Percentiles rank a stretch among this genome's conserved stretches.
Evolutionary conservation across 352 stramenopile species (phyloP).

Genomic region (Globisporangium lucens): DNA sequence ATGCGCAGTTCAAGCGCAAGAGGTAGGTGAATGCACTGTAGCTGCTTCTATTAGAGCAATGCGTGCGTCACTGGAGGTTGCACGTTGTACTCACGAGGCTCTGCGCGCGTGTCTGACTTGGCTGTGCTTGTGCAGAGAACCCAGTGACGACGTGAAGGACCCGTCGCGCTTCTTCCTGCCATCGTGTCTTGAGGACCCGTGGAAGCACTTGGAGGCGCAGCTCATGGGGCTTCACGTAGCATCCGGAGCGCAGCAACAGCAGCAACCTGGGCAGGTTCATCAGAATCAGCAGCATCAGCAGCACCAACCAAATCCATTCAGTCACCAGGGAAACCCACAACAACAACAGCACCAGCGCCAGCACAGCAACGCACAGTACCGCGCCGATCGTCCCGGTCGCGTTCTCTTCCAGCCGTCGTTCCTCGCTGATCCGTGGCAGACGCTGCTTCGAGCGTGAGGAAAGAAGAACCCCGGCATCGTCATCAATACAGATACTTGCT

Average conservation of each 20-base stretch:
- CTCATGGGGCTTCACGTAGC: not conserved
- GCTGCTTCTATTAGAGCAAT: not conserved
- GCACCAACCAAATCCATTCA: slow-evolving; percentile 10
- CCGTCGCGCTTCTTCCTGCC: slow-evolving; percentile 55
- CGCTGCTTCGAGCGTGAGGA: slow-evolving; percentile 3
- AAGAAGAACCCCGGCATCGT: not conserved
- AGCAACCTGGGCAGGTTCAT: not conserved
- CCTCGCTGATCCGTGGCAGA: slow-evolving; percentile 56
- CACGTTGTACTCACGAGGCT: not conserved
- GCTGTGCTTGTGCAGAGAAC: slow-evolving; percentile 18
- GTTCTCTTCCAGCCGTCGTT: slow-evolving; percentile 76
- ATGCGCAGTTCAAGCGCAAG: slow-evolving; percentile 43
- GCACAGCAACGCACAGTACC: not conserved
- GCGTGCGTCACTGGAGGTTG: not conserved
- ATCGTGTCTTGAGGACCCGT: slow-evolving; percentile 69
- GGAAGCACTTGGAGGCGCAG: slow-evolving; percentile 32
- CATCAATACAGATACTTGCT: not conserved
- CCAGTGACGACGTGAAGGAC: slow-evolving; percentile 40
- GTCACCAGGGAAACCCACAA: not conserved
- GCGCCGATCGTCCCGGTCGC: slow-evolving; percentile 28
- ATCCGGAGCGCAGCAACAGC: not conserved
- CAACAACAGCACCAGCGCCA: slow-evolving; percentile 4
- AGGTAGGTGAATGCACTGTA: slow-evolving; percentile 18
- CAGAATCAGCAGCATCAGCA: slow-evolving; percentile 16
- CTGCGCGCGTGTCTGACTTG: slow-evolving; percentile 5